Evolutionary conservation across 139 green algal species (phyloP).

Genomic region (Raphidocelis subcapitata): DNA sequence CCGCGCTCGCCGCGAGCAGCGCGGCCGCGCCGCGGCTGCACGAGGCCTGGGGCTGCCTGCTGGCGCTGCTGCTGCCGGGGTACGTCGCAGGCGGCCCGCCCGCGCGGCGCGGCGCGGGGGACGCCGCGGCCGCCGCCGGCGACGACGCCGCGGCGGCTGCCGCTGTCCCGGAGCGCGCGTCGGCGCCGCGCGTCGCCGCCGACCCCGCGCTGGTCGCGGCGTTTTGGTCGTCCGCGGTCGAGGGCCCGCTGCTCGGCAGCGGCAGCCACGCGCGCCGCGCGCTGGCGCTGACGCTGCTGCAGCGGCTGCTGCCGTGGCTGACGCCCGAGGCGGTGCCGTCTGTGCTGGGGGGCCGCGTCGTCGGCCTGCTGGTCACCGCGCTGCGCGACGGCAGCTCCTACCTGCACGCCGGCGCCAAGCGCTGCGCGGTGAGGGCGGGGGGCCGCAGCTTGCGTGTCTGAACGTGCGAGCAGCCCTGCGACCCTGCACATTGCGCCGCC

Average conservation of each 20-base stretch:
- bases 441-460: too few species aligned
- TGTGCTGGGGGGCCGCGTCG: constrained; percentile 52
- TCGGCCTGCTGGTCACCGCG: constrained; percentile 44
- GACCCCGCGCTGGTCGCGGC: constrained; percentile 15
- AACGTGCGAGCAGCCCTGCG: too few species aligned
- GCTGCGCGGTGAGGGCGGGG: constrained; percentile 40
- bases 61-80: constrained; percentile 70
- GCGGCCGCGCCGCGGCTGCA: constrained; percentile 63
- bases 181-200: neutral
- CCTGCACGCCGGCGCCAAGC: constrained; percentile 61
- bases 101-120: too few species aligned
- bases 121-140: neutral
- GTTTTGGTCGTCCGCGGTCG: constrained; percentile 60
- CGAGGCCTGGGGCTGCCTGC: constrained; percentile 61
- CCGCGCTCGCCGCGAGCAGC: constrained; percentile 43
- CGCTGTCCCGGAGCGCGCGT: too few species aligned
- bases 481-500: too few species aligned
- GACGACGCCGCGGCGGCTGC: neutral
- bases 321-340: constrained; percentile 19
- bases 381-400: constrained; percentile 43
- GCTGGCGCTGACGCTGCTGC: constrained; percentile 74
- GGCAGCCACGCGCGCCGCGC: constrained; percentile 70
- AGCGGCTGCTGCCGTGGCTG: constrained; percentile 53
- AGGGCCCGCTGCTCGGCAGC: constrained; percentile 50
- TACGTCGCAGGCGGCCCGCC: constrained; percentile 37